phyloP scores from a whole-genome alignment of 2,329 filamentous ascomycete genomes.

The Ophiostoma sp. region DNA sequence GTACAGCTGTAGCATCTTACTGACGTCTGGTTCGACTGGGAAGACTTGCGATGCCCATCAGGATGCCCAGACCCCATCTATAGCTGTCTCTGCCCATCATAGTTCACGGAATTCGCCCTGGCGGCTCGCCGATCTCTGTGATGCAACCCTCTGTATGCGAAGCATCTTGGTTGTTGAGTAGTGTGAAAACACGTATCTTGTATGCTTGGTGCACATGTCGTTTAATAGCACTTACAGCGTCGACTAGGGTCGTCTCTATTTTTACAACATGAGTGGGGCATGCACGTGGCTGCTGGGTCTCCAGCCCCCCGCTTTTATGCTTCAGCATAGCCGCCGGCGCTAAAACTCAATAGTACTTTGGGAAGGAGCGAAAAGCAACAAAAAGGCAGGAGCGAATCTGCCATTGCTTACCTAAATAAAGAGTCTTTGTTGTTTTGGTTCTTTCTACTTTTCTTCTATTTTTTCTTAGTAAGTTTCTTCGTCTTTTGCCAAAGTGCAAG shows the following conservation, averaged over 20 bases:
- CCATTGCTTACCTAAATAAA: background rate
- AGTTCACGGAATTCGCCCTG: background rate
- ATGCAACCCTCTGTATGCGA: background rate
- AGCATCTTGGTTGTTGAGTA: background rate
- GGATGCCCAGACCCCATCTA: background rate
- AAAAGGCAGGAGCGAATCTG: too few relatives aligned
- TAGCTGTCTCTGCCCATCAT: background rate
- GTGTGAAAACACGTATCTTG: background rate
- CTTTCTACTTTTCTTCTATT: too few relatives aligned
- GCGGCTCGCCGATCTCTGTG: constrained; percentile 7
- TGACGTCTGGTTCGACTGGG: background rate
- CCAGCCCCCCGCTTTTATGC: background rate
- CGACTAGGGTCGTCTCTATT: constrained; percentile 3
- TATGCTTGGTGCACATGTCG: background rate
- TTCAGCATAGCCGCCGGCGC: constrained; percentile 20
- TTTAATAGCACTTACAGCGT: background rate
- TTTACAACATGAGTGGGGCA: constrained; percentile 4
- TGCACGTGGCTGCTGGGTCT: constrained; percentile 2
- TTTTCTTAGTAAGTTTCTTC: background rate
- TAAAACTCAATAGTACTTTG: constrained; percentile 18
- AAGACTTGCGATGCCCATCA: background rate
- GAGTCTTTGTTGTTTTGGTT: too few relatives aligned
- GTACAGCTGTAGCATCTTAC: background rate
- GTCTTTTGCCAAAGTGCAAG: background rate
- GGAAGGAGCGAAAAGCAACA: background rate